Evolutionary conservation across 768 basidiomycete genomes (phyloP), one percentile per base, ranked within the genome.

Genomic region (Russula ochroleuca): DNA sequence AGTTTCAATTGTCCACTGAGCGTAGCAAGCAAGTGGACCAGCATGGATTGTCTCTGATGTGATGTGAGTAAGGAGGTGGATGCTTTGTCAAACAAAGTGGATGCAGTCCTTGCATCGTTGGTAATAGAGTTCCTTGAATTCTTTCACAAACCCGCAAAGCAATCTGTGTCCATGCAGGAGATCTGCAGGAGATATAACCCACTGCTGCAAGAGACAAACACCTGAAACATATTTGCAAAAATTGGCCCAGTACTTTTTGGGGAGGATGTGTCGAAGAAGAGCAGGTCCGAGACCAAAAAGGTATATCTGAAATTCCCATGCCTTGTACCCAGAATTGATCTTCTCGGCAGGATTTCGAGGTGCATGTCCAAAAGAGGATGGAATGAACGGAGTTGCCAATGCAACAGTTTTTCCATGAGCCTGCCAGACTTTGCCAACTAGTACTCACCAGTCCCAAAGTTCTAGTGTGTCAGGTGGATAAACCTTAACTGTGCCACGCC

Each of bases 271-370:
- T 38, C 68, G 67, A 1, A 76, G 59, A 1, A 77, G 50, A 0
- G 57, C 72, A 0, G 74, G 75, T 1, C 67, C 65, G 3, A 71
- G 53, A 13, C 67, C 68, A 48, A 58, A 72, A 7, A 75, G 40
- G 51, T 72, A 73, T 0, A 58, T 35, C 0, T 67, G 64, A 43
- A 57, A 73, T 49, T 75, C 73, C 60, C 66, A 69, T 3, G 74
- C 73, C 47, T 75, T 75, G 65, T 74, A 75, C 0, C 73, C 72
- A 33, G 69, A 72, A 3, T 72, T 65, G 58, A 80, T 73, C 61
- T 80, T 80, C 47, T 75, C 69, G 0, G 77, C 77, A n/a, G 71
- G 70, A 61, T 81, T 77, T 0, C 76, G 73, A 2, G 78, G 80
- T 2, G 55, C 40, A 31, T 6, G 14, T 1, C 23, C 37, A 25